These are phyloP conservation scores for Rubia balearica DNA, from an alignment of 305 asterid genomes.

Conservation along the genomic window DNA sequence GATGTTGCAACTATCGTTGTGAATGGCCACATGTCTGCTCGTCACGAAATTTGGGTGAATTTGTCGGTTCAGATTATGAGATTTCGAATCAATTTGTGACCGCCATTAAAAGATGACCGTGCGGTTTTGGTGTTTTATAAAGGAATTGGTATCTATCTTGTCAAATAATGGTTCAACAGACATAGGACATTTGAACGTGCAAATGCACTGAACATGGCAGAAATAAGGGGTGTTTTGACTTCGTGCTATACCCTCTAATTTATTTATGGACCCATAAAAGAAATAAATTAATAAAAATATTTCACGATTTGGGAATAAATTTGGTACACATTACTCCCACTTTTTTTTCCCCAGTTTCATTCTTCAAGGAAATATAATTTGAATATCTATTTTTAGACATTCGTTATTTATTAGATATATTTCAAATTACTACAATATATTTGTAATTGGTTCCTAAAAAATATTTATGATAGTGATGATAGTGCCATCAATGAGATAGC, in stretches of 20 bases:
- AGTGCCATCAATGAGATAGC: too few relatives aligned
- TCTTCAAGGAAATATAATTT: too few relatives aligned
- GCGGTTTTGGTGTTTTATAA: background rate
- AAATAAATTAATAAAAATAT: too few relatives aligned
- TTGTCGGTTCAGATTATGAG: background rate
- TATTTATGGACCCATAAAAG: background rate
- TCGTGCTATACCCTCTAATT: background rate
- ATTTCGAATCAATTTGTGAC: background rate
- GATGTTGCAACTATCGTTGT: too few relatives aligned
- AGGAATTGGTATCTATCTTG: constrained; percentile 2
- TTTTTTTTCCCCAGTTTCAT: too few relatives aligned
- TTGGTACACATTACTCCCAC: too few relatives aligned
- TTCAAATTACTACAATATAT: too few relatives aligned
- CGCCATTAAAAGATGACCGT: background rate
- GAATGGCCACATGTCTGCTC: background rate
- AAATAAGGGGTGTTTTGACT: constrained; percentile 8
- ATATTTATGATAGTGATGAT: too few relatives aligned
- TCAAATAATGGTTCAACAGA: background rate
- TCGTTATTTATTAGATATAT: too few relatives aligned
- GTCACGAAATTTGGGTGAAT: background rate
- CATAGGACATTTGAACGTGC: constrained; percentile 1
- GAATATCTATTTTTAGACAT: too few relatives aligned
- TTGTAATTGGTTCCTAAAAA: too few relatives aligned
- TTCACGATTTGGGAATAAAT: too few relatives aligned
- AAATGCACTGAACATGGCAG: constrained; percentile 4